phyloP scores from a whole-genome alignment of 2,329 filamentous ascomycete species.

The Fusarium virguliforme region DNA sequence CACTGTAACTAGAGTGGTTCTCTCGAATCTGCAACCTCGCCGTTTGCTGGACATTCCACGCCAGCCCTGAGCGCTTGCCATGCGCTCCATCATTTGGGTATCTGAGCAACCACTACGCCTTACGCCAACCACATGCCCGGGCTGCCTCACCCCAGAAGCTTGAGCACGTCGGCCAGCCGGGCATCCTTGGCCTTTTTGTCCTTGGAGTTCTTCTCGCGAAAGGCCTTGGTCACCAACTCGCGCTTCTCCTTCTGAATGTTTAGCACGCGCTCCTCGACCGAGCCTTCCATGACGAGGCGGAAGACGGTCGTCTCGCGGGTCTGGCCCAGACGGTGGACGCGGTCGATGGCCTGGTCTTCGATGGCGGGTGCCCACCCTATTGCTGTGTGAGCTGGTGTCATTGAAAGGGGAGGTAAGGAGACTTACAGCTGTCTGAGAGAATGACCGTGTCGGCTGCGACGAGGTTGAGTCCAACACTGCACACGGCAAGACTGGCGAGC shows the following conservation, averaged over 20 bases:
- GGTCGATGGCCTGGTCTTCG: conserved; percentile 91
- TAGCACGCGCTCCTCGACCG: conserved; percentile 86
- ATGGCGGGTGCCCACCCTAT: conserved; percentile 91
- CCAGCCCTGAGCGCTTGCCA: conserved; percentile 1
- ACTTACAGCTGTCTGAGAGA: conserved; percentile 80
- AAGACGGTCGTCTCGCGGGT: conserved; percentile 84
- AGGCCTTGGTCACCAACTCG: conserved; percentile 82
- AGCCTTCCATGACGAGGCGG: conserved; percentile 84
- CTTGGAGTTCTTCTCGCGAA: conserved; percentile 76
- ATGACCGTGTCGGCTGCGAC: conserved; percentile 90
- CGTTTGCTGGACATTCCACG: background rate
- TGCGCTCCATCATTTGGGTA: conserved; percentile 9
- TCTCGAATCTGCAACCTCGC: conserved; percentile 14
- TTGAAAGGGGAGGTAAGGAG: no score
- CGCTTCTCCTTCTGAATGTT: conserved; percentile 85
- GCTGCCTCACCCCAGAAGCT: conserved; percentile 59
- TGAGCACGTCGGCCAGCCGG: conserved; percentile 70
- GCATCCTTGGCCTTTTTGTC: conserved; percentile 71
- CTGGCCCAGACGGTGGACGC: conserved; percentile 89
- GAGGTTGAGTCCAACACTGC: conserved; percentile 88
- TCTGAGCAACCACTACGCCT: conserved; percentile 19
- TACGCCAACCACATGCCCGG: background rate
- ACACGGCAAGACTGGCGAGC: conserved; percentile 86
- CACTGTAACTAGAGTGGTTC: conserved; percentile 1
- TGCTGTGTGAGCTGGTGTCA: conserved; percentile 26